Conservation (phyloP, 2,329 filamentous ascomycete genomes). For the Tolypocladium tropicale region DNA sequence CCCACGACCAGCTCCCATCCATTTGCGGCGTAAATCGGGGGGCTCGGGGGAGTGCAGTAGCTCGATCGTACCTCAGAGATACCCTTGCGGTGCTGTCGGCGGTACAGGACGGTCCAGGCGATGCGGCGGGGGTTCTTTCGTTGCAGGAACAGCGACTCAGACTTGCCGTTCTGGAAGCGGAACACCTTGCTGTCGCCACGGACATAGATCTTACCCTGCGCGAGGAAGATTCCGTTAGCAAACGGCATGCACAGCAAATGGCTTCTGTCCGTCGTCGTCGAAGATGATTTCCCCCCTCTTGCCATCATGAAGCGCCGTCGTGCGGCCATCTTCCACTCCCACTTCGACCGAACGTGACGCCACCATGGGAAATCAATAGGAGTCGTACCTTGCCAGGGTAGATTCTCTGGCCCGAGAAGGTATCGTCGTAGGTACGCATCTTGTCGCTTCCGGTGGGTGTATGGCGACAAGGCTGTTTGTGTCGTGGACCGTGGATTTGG, state of each 20-base stretch:
- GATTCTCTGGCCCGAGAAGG: slow-evolving; percentile 56
- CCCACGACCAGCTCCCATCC: neutral
- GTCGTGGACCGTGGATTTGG: slow-evolving; percentile 29
- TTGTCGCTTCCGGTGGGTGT: slow-evolving; percentile 32
- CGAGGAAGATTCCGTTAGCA: slow-evolving; percentile 16
- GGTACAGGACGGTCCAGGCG: slow-evolving; percentile 96
- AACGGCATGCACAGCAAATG: neutral
- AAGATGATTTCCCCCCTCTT: neutral
- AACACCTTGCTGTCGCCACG: slow-evolving; percentile 99
- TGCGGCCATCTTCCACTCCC: neutral
- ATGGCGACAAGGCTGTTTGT: slow-evolving; percentile 28
- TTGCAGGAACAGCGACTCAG: slow-evolving; percentile 99
- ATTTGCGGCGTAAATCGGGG: neutral
- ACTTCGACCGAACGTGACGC: neutral
- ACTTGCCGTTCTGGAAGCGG: slow-evolving; percentile 99
- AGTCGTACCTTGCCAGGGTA: slow-evolving; percentile 56
- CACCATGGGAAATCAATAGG: slow-evolving; percentile 5
- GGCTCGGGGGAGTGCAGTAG: neutral
- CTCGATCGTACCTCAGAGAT: slow-evolving; percentile 85
- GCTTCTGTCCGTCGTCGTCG: neutral
- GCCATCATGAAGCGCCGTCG: neutral
- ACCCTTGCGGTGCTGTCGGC: slow-evolving; percentile 99
- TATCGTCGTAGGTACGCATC: slow-evolving; percentile 59
- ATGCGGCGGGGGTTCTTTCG: slow-evolving; percentile 99
- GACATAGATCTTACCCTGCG: slow-evolving; percentile 97